phyloP scores from a whole-genome alignment of 441 rosid genomes.

The Corymbia calophylla region DNA sequence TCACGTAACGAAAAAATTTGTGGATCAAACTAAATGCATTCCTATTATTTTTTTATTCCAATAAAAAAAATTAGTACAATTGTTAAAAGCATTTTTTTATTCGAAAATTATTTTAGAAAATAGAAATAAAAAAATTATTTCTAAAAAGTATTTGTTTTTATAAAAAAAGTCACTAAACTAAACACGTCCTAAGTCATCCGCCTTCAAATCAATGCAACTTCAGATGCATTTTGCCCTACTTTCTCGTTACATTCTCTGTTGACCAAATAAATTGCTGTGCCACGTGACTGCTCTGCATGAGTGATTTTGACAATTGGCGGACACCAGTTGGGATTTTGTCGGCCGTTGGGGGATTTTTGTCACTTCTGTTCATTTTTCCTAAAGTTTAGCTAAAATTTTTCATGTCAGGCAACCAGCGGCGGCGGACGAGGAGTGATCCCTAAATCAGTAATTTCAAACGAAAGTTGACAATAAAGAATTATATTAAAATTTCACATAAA shows the following conservation, averaged over 20 bases:
- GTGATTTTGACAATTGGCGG: neutral
- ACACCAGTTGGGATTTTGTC: neutral
- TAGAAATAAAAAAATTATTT: no score
- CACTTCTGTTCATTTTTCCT: rapidly evolving
- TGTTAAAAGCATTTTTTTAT: no score
- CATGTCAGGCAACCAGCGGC: neutral
- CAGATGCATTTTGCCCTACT: neutral
- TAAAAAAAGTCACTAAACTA: no score
- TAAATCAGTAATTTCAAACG: neutral
- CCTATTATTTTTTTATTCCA: no score
- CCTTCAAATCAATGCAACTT: neutral
- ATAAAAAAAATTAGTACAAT: no score
- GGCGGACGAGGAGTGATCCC: no score
- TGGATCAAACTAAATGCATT: no score
- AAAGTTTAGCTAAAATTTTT: neutral
- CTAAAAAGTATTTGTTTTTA: no score
- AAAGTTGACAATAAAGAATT: neutral
- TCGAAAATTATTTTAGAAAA: no score
- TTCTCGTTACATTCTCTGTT: neutral
- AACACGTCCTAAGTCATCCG: neutral
- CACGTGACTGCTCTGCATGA: neutral
- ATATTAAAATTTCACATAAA: rapidly evolving
- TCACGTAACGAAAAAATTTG: no score
- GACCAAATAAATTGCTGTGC: neutral
- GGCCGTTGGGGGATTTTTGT: neutral